Evolutionary conservation across 192 early-diverging fungal genomes (phyloP).

Genomic region (Backusella liffmaniae): DNA sequence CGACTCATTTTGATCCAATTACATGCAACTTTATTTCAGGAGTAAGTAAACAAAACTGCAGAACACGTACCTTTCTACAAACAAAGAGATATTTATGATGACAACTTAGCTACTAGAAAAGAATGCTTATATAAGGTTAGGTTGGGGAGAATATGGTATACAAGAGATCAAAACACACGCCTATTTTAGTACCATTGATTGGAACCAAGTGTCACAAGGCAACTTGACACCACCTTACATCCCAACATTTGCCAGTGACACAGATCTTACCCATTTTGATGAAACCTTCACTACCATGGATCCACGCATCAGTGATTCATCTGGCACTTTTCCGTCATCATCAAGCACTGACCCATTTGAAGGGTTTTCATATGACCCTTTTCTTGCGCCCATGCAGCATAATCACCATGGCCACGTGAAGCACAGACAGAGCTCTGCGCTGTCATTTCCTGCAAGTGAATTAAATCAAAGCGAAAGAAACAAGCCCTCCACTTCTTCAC

Average conservation of each 20-base stretch:
- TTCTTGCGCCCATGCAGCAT: neutral
- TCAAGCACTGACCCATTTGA: slow-evolving; percentile 13
- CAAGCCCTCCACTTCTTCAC: neutral
- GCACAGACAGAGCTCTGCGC: neutral
- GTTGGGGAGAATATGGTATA: slow-evolving; percentile 52
- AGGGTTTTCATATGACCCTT: slow-evolving; percentile 11
- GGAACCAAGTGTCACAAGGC: slow-evolving; percentile 56
- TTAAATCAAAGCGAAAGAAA: neutral
- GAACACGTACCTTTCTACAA: neutral
- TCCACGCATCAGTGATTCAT: slow-evolving; percentile 32
- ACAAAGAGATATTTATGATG: neutral
- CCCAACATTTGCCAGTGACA: slow-evolving; percentile 55
- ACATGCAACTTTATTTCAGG: slow-evolving; percentile 44
- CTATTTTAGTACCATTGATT: slow-evolving; percentile 69
- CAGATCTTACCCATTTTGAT: slow-evolving; percentile 57
- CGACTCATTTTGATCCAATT: slow-evolving; percentile 38
- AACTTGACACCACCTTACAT: slow-evolving; percentile 60
- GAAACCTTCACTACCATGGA: slow-evolving; percentile 49
- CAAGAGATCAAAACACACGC: slow-evolving; percentile 72
- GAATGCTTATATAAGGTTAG: slow-evolving; percentile 60
- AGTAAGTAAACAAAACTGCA: slow-evolving; percentile 32
- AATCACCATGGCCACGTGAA: neutral
- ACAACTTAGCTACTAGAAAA: slow-evolving; percentile 50
- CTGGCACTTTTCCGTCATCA: slow-evolving; percentile 11
- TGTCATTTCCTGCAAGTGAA: neutral